Percentiles rank a stretch among this genome's conserved stretches.
phyloP scores from a whole-genome alignment of 2,329 filamentous ascomycete genomes.

The Cadophora malorum region DNA sequence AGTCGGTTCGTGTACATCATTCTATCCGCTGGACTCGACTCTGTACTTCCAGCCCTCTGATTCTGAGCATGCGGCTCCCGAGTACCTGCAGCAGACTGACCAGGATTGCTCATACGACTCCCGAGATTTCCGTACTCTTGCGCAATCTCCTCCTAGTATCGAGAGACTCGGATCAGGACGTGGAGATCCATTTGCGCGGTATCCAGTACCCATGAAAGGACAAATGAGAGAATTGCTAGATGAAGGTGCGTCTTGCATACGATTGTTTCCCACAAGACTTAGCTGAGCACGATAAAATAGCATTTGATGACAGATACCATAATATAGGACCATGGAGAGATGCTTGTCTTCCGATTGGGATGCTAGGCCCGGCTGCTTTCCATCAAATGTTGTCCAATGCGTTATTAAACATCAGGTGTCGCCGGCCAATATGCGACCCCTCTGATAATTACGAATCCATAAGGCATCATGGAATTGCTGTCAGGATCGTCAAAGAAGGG shows the following conservation, averaged over 20 bases:
- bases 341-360: slow-evolving; percentile 27
- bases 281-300: slow-evolving; percentile 13
- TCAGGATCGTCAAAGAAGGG: slow-evolving; percentile 23
- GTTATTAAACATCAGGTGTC: slow-evolving; percentile 20
- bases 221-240: slow-evolving; percentile 26
- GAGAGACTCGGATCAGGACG: slow-evolving; percentile 26
- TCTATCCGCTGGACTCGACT: background rate
- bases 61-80: background rate
- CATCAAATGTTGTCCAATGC: slow-evolving; percentile 30
- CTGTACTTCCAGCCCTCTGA: background rate
- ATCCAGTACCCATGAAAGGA: slow-evolving; percentile 27
- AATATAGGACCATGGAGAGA: slow-evolving; percentile 28
- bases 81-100: background rate
- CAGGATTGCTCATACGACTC: background rate
- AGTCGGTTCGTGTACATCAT: background rate
- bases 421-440: background rate
- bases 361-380: slow-evolving; percentile 27
- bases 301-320: slow-evolving; percentile 29
- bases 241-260: slow-evolving; percentile 20
- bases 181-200: slow-evolving; percentile 31
- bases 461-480: slow-evolving; percentile 24
- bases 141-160: slow-evolving; percentile 9
- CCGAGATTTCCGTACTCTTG: background rate
- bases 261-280: background rate
- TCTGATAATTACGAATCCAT: slow-evolving; percentile 24